phyloP scores from a whole-genome alignment of 2,329 filamentous ascomycete species.

The Colletotrichum lupini region DNA sequence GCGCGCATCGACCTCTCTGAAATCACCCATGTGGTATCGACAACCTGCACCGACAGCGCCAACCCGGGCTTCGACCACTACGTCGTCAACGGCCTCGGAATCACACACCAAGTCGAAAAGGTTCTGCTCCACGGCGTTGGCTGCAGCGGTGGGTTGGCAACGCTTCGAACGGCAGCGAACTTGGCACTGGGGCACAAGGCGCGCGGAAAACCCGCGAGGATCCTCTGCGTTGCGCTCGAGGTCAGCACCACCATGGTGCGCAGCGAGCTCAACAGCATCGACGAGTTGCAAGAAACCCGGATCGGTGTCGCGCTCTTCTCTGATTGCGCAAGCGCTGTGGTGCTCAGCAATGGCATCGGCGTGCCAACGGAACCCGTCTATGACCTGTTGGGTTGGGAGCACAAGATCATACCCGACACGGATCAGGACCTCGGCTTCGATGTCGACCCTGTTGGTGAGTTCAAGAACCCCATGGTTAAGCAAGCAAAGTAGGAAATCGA shows the following conservation, averaged over 20 bases:
- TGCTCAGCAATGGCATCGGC: slow-evolving; percentile 73
- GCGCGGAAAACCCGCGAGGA: slow-evolving; percentile 67
- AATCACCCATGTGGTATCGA: slow-evolving; percentile 75
- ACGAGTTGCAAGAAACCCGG: slow-evolving; percentile 67
- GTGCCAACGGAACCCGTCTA: slow-evolving; percentile 59
- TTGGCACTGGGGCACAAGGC: slow-evolving; percentile 72
- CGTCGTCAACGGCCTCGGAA: slow-evolving; percentile 67
- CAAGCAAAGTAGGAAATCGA: background rate
- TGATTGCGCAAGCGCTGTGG: slow-evolving; percentile 74
- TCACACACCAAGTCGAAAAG: slow-evolving; percentile 70
- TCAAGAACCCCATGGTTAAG: background rate
- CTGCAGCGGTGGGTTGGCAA: slow-evolving; percentile 72
- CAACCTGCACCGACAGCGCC: slow-evolving; percentile 76
- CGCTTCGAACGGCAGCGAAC: slow-evolving; percentile 72
- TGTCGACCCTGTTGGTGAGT: slow-evolving; percentile 68
- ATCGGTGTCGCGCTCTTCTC: slow-evolving; percentile 77
- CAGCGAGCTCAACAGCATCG: slow-evolving; percentile 73
- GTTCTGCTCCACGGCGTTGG: slow-evolving; percentile 74
- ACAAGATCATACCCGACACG: slow-evolving; percentile 70
- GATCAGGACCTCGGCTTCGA: slow-evolving; percentile 74
- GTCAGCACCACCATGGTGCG: slow-evolving; percentile 70
- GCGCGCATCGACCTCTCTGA: slow-evolving; percentile 60
- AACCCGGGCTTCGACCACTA: slow-evolving; percentile 77
- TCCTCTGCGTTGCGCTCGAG: slow-evolving; percentile 74
- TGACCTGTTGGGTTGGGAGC: slow-evolving; percentile 73